Conservation (phyloP, 805 yeast species). For the Starmerella etchellsii region DNA sequence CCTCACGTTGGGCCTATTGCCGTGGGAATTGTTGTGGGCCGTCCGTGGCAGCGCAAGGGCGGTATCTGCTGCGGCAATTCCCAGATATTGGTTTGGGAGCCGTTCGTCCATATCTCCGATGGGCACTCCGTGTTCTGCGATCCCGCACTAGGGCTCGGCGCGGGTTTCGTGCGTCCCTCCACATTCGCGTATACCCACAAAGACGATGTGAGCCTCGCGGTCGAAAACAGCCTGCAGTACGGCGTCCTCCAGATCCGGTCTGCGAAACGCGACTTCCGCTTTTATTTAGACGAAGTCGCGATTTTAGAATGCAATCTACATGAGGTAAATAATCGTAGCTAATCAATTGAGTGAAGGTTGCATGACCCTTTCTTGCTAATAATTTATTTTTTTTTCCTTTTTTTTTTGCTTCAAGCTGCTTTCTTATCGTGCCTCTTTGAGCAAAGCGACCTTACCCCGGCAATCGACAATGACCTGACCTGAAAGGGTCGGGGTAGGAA, state of each 20-base stretch:
- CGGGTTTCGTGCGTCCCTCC: background rate
- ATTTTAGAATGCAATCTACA: too few relatives aligned
- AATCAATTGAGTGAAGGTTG: too few relatives aligned
- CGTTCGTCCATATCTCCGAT: too few relatives aligned
- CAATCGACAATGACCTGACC: too few relatives aligned
- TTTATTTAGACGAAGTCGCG: background rate
- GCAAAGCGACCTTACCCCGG: too few relatives aligned
- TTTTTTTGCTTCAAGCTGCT: too few relatives aligned
- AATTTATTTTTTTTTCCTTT: too few relatives aligned
- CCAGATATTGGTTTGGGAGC: too few relatives aligned
- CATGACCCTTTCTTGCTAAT: too few relatives aligned
- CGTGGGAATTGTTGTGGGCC: slow-evolving; percentile 51
- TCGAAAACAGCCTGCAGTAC: slow-evolving; percentile 46
- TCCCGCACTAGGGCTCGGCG: background rate
- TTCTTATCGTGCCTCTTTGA: too few relatives aligned
- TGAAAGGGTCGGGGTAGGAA: too few relatives aligned
- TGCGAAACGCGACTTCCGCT: background rate
- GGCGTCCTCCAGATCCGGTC: slow-evolving; percentile 37
- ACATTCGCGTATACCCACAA: background rate
- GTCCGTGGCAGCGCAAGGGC: slow-evolving; percentile 70
- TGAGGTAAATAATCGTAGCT: too few relatives aligned
- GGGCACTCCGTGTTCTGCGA: background rate
- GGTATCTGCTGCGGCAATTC: slow-evolving; percentile 41
- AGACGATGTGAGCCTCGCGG: background rate
- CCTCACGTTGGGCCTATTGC: slow-evolving; percentile 1